Base-by-base conservation (phyloP, 1,139 yeast species). In the Kurtzmaniella quercitrusa region DNA sequence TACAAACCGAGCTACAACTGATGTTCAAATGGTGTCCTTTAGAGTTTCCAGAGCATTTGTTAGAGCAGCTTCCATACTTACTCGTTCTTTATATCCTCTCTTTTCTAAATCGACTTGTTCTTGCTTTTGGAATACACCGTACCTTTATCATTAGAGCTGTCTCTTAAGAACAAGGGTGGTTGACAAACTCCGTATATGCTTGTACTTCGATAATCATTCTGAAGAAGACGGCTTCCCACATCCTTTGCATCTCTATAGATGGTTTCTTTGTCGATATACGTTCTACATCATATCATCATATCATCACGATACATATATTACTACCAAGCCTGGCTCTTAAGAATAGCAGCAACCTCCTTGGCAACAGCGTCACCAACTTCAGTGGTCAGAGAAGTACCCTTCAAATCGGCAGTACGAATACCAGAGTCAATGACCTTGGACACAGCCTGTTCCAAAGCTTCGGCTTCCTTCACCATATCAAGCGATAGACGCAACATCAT, bases 281-380 rank as follows among this genome's bases (percentile, higher is more conserved):
- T n/a, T n/a, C n/a, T n/a, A n/a, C n/a, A n/a, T n/a, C n/a, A 21
- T 21, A 21, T 21, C 23, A 21, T 21, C 23, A 21, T 21, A 21
- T 21, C 23, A 8, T 21, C 23, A 21, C 23, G 23, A 21, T 21
- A 21, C 23, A 21, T 21, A 8, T 21, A 21, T 27, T 27, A 10
- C 14, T 27, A 27, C 14, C 10, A 27, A 27, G 31, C 31, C 31
- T 27, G 31, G 31, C 31, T 50, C 46, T 57, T 61, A 50, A 85
- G 73, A 49, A 86, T 71, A 59, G 77, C 75, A 56, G 75, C 69
- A 44, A 90, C 89, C 46, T 86, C 84, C 39, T 70, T 77, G 40
- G 85, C 94, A 59, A 91, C 72, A 39, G 97, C 97, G 63, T 89
- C 95, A 59, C 98, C 98, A 46, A 93, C 96, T 66, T 91, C 96